phyloP scores from a whole-genome alignment of 257 asterid genomes.

The Verbascum thapsus region DNA sequence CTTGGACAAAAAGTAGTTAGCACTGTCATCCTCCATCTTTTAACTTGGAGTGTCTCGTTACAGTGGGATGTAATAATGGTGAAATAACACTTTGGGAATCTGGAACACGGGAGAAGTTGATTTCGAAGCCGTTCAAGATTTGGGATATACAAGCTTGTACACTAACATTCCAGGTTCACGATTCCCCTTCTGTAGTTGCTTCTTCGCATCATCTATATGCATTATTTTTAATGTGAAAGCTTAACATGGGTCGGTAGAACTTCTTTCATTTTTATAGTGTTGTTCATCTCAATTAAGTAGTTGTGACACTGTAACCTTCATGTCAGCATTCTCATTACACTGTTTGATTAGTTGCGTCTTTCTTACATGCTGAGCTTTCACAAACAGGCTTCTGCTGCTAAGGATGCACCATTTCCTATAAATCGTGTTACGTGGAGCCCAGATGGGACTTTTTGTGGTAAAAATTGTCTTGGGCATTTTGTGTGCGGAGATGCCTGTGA shows the following conservation, averaged over 20 bases:
- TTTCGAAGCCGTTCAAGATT: conserved; percentile 78
- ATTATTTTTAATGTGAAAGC: no score
- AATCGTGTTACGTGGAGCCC: conserved; percentile 93
- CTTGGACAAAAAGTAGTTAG: conserved; percentile 1
- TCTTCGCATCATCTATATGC: neutral
- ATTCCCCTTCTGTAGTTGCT: conserved; percentile 16
- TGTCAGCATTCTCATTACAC: neutral
- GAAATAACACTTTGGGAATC: conserved; percentile 94
- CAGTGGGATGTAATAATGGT: conserved; percentile 92
- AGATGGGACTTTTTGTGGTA: conserved; percentile 91
- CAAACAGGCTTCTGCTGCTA: conserved; percentile 84
- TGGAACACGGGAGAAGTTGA: conserved; percentile 77
- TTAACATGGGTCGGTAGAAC: no score
- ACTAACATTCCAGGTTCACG: conserved; percentile 72
- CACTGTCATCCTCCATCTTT: neutral
- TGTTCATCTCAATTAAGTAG: no score
- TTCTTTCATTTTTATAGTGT: no score
- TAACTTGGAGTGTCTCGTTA: conserved; percentile 22
- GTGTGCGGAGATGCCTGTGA: conserved; percentile 12
- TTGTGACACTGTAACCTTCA: neutral
- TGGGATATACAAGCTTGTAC: conserved; percentile 84
- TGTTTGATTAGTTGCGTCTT: conserved; percentile 6
- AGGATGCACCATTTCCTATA: conserved; percentile 86
- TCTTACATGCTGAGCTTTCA: conserved; percentile 39
- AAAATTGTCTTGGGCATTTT: conserved; percentile 30